Base-by-base conservation (phyloP, 2,329 filamentous ascomycete species). In the Cladosporium colombiae region DNA sequence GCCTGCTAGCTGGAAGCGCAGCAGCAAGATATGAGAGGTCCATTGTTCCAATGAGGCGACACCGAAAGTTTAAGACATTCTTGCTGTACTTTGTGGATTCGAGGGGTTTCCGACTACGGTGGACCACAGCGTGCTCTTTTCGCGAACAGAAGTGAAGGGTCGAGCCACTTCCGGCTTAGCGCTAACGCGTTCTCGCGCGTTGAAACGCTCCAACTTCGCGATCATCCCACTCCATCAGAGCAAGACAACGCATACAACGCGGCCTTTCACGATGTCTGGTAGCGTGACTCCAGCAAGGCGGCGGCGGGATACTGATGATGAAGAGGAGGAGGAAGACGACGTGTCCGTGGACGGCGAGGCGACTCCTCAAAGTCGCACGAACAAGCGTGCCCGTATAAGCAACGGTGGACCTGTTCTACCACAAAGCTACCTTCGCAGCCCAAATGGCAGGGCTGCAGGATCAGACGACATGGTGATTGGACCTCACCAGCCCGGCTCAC, bases 401-500 rank as follows among this genome's bases (percentile, higher is more conserved):
- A 29, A 67, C 50, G 62, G 31, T 14, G 13, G 50, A 18, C 70
- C 73, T 37, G 25, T 78, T 3, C 71, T 78, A 5, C 76, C 76
- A 2, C 69, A 75, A 64, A 76, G 68, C 72, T 78, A 73, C 64
- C 72, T 74, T 46, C 72, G 74, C 67, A 74, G 72, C 21, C 71
- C 75, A 4, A 70, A 72, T 46, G 68, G 68, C 56, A 69, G 70
- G 55, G 64, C 67, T 7, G 16, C 50, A 21, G 25, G 33, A 27
- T 49, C 57, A 16, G 37, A 62, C 37, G 27, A 27, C 27, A 35
- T 44, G 35, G 59, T 29, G 5, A 58, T 66, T 3, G 68, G 70
- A 21, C 70, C 74, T 37, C 76, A 82, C 71, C 85, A 91, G 69
- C 88, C 93, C 2, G 95, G 95, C 13, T 90, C 95, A 11, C 96